Evolutionary conservation across 805 yeast genomes (phyloP).

Genomic region (Zygosaccharomyces gambellarensis): DNA sequence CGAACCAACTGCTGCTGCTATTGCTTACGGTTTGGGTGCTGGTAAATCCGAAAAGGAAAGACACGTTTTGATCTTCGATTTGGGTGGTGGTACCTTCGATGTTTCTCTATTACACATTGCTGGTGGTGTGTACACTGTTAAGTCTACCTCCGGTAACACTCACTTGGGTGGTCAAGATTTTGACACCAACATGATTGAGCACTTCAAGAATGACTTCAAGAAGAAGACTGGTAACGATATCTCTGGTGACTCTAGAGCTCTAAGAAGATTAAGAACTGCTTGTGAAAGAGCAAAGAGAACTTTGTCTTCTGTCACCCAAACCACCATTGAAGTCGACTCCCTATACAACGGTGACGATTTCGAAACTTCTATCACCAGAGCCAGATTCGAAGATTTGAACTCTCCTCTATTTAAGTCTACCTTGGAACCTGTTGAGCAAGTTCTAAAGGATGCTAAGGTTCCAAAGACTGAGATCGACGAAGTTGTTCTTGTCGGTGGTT

Average conservation of each 20-base stretch:
- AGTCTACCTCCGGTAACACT: conserved; percentile 99
- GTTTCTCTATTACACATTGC: conserved; percentile 88
- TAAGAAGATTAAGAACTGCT: conserved; percentile 97
- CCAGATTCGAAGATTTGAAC: conserved; percentile 95
- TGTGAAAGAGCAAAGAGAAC: conserved; percentile 99
- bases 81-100: conserved; percentile 99
- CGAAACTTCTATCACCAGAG: conserved; percentile 90
- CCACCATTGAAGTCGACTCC: conserved; percentile 95
- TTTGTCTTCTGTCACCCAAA: conserved; percentile 91
- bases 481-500: conserved; percentile 97
- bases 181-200: conserved; percentile 91
- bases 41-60: conserved; percentile 76
- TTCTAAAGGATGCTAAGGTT: conserved; percentile 84
- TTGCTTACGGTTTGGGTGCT: conserved; percentile 97
- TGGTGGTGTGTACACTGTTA: conserved; percentile 95
- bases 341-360: conserved; percentile 94
- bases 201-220: conserved; percentile 90
- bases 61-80: conserved; percentile 88
- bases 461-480: conserved; percentile 84
- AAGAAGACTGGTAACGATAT: conserved; percentile 92
- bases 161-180: conserved; percentile 99
- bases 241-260: conserved; percentile 87
- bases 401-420: conserved; percentile 90
- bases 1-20: conserved; percentile 95
- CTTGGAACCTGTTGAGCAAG: conserved; percentile 90